Percentiles rank a stretch among this genome's conserved stretches.
These are phyloP conservation scores for Nematocida ausubeli DNA, from an alignment of 371 early-diverging fungal species.

Conservation along the genomic window DNA sequence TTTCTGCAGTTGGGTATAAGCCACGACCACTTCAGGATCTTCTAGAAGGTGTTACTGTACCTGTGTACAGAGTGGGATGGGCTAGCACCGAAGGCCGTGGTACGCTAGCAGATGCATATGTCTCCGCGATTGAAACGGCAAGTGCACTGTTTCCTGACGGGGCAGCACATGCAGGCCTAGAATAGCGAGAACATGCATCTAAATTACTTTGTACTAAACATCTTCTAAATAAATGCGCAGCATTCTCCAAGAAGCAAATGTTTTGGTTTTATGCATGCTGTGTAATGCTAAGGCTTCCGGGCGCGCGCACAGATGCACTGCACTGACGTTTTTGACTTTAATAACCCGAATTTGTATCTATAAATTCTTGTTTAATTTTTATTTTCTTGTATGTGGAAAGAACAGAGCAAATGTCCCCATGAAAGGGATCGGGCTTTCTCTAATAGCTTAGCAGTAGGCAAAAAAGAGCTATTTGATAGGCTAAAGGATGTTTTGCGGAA, in stretches of 20 bases:
- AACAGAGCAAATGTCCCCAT: slow-evolving; percentile 18
- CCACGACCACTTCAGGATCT: background rate
- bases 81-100: background rate
- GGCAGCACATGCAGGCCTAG: too few relatives aligned
- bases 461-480: slow-evolving; percentile 25
- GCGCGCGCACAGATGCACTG: too few relatives aligned
- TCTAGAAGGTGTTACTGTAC: slow-evolving; percentile 13
- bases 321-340: too few relatives aligned
- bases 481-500: background rate
- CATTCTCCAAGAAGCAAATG: too few relatives aligned
- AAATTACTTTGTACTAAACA: too few relatives aligned
- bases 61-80: slow-evolving; percentile 47
- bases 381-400: slow-evolving; percentile 52
- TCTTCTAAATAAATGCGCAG: too few relatives aligned
- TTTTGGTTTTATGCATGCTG: too few relatives aligned
- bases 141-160: background rate
- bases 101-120: slow-evolving; percentile 1
- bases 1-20: slow-evolving; percentile 30
- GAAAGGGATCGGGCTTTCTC: slow-evolving; percentile 16
- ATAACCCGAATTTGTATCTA: slow-evolving; percentile 7
- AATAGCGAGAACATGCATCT: too few relatives aligned
- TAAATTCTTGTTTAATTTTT: slow-evolving; percentile 48
- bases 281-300: too few relatives aligned
- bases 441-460: background rate
- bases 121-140: background rate